phyloP scores from a whole-genome alignment of 768 basidiomycete genomes.

The Pleurotus salmoneostramineus region DNA sequence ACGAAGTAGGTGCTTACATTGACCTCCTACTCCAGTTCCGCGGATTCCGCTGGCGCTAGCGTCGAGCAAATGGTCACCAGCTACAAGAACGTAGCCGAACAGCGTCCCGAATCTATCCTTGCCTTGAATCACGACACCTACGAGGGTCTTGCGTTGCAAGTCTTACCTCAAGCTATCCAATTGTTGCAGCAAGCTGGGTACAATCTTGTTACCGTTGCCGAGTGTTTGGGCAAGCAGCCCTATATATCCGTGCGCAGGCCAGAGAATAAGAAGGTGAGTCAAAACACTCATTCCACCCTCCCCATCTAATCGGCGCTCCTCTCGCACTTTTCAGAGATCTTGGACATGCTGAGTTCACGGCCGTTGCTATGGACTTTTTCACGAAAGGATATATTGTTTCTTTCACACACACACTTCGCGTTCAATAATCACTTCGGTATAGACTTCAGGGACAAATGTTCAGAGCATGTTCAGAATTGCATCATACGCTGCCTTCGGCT shows the following conservation, averaged over 20 bases:
- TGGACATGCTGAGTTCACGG: neutral
- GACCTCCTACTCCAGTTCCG: slow-evolving; percentile 21
- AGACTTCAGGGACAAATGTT: neutral
- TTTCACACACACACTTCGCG: no score
- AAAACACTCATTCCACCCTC: neutral
- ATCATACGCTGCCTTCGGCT: slow-evolving; percentile 37
- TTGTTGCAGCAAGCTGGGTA: slow-evolving; percentile 27
- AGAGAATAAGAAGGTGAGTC: neutral
- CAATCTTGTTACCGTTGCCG: slow-evolving; percentile 33
- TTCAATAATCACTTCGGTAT: no score
- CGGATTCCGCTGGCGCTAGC: slow-evolving; percentile 33
- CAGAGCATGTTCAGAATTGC: slow-evolving; percentile 17
- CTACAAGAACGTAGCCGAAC: slow-evolving; percentile 17
- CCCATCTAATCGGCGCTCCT: neutral
- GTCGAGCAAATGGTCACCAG: slow-evolving; percentile 23
- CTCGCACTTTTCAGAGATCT: neutral
- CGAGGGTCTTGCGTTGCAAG: slow-evolving; percentile 18
- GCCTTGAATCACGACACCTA: slow-evolving; percentile 31
- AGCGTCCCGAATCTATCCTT: slow-evolving; percentile 23
- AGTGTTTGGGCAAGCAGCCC: slow-evolving; percentile 29
- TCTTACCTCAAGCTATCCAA: slow-evolving; percentile 25
- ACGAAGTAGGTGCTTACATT: neutral
- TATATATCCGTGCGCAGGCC: slow-evolving; percentile 19
- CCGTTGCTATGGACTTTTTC: neutral
- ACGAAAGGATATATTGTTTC: no score